Evolutionary conservation across 176 grass and related monocot genomes (phyloP).

Genomic region (Triticum monococcum): DNA sequence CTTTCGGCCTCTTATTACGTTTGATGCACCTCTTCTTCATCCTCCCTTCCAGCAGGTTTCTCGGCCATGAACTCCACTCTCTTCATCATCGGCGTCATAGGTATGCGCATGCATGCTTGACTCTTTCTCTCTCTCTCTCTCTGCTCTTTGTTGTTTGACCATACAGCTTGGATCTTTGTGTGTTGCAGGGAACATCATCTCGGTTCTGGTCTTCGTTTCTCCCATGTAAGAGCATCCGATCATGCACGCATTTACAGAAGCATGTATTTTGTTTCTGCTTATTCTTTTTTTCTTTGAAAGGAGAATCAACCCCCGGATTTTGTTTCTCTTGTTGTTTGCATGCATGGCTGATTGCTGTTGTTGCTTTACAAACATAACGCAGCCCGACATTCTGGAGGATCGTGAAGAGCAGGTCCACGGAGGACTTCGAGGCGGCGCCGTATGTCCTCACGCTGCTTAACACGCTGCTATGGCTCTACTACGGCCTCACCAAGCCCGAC

Average conservation of each 20-base stretch:
- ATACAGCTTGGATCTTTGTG: background rate
- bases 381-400: conserved; percentile 74
- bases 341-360: background rate
- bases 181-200: conserved; percentile 73
- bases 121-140: conserved; percentile 1
- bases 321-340: background rate
- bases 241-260: background rate
- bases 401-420: conserved; percentile 39
- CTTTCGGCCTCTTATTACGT: too few relatives aligned
- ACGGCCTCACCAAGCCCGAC: conserved; percentile 70
- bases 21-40: background rate
- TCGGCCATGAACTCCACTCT: conserved; percentile 52
- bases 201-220: conserved; percentile 66
- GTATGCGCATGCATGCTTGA: background rate
- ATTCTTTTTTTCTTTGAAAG: too few relatives aligned
- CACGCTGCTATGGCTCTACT: conserved; percentile 65
- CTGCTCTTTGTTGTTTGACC: background rate
- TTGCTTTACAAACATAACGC: background rate
- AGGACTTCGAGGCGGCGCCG: conserved; percentile 50
- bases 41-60: background rate
- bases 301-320: background rate
- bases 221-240: conserved; percentile 46
- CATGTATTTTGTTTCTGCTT: background rate
- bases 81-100: conserved; percentile 50
- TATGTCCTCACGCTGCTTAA: conserved; percentile 56